phyloP scores from a whole-genome alignment of 306 rosid species.

The Neltuma alba region DNA sequence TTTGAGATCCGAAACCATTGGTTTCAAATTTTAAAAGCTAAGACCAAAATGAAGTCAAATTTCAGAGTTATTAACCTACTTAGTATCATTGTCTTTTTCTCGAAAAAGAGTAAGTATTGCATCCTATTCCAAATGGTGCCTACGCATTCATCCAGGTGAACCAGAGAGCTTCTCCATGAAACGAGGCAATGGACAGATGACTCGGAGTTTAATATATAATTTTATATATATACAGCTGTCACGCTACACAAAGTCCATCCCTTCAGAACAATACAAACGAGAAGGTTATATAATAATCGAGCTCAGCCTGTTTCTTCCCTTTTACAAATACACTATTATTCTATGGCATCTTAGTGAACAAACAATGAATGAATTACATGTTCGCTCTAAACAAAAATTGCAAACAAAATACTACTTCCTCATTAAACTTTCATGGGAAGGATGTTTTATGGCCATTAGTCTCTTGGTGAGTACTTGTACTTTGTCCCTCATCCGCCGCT shows the following conservation, averaged over 20 bases:
- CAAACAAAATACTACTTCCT: slow-evolving; percentile 38
- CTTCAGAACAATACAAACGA: neutral
- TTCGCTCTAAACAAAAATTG: slow-evolving; percentile 46
- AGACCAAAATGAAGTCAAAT: too few species aligned
- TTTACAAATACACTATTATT: slow-evolving; percentile 40
- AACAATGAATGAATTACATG: slow-evolving; percentile 69
- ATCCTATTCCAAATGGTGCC: neutral
- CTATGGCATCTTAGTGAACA: slow-evolving; percentile 58
- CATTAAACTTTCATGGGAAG: slow-evolving; percentile 38
- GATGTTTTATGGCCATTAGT: slow-evolving; percentile 56
- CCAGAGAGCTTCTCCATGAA: neutral
- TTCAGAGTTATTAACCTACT: too few species aligned
- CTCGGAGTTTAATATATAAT: too few species aligned
- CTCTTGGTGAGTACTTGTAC: slow-evolving; percentile 43
- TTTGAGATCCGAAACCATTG: too few species aligned
- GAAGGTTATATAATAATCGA: neutral
- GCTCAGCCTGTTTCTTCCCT: slow-evolving; percentile 25
- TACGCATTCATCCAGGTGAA: neutral
- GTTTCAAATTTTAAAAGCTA: too few species aligned
- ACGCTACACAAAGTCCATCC: neutral
- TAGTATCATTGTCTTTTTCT: too few species aligned
- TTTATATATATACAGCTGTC: neutral
- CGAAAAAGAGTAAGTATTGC: too few species aligned
- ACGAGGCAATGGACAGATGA: neutral
- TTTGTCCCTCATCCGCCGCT: slow-evolving; percentile 47